Evolutionary conservation across 2,329 filamentous ascomycete species (phyloP).

Genomic region (Coniochaeta ligniaria): DNA sequence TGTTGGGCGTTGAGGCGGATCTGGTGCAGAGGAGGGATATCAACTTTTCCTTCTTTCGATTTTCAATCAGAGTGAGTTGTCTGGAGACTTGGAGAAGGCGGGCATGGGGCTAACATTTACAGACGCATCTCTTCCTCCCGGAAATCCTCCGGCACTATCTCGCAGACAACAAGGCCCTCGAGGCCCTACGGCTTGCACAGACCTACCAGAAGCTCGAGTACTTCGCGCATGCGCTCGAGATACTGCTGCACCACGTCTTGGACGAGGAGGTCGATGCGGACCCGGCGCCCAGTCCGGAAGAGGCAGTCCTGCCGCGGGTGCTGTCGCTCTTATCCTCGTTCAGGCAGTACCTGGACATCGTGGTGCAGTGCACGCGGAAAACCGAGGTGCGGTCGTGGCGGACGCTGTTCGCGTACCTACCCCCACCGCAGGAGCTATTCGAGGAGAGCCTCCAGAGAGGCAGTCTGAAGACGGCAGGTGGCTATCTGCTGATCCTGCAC

Average conservation of each 20-base stretch:
- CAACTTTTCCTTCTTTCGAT: constrained; percentile 83
- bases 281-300: constrained; percentile 51
- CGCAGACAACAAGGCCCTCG: constrained; percentile 65
- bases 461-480: constrained; percentile 87
- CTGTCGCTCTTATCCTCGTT: constrained; percentile 63
- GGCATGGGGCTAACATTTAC: constrained; percentile 6
- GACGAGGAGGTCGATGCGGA: constrained; percentile 82
- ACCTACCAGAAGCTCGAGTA: constrained; percentile 85
- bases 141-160: constrained; percentile 79
- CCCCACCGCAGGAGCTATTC: constrained; percentile 84
- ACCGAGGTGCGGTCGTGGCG: constrained; percentile 94
- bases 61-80: constrained; percentile 69
- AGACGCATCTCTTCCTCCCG: constrained; percentile 91
- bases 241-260: constrained; percentile 85
- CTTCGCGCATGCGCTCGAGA: constrained; percentile 86
- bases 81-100: not conserved
- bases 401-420: constrained; percentile 85
- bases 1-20: constrained; percentile 87
- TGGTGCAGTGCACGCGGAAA: constrained; percentile 95
- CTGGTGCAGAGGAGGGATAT: constrained; percentile 89
- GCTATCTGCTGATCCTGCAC: constrained; percentile 91
- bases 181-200: constrained; percentile 74
- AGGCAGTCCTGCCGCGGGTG: constrained; percentile 57
- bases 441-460: constrained; percentile 83
- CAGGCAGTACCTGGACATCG: constrained; percentile 84